Base-by-base conservation (phyloP, 2,329 filamentous ascomycete genomes). In the Nemania sp. region DNA sequence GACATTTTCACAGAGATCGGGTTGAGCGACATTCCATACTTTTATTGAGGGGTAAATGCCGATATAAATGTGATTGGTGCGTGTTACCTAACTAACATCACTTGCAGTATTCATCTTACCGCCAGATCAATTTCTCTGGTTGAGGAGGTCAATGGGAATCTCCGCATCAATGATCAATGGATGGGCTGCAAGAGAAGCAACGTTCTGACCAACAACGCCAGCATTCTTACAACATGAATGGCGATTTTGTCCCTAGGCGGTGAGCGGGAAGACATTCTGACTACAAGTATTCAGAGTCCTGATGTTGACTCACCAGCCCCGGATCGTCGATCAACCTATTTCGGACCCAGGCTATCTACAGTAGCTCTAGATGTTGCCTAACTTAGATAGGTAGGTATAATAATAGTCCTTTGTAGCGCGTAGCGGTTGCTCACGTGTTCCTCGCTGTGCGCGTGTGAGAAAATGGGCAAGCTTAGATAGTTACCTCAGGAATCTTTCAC, bases 81-180 rank as follows among this genome's bases (percentile, higher is more conserved):
- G 54, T 54, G 51, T 64, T 20, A 47, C 57, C 51, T 32, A 32
- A 24, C 51, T 32, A 32, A 24, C 41, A 62, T 67, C 55, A 29
- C 54, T 64, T 64, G 63, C 55, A 66, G 49, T 55, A 69, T 43
- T 13, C 20, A n/a, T 53, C 18, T 27, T 54, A 64, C 64, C 67
- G 35, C 13, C 51, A 67, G 45, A 57, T 35, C 35, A 20, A 57
- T 43, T 24, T 29, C 35, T 61, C 18, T 67, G 67, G 64, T 60
- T 26, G 59, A 41, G 35, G 32, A 49, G 58, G 43, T 57, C 45
- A 35, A 58, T 61, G 66, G 66, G 43, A 68, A 68, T 65, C 65
- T 8, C 66, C 66, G 66, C 62, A 62, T 11, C 2, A n/a, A n/a
- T n/a, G n/a, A n/a, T n/a, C n/a, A n/a, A 32, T 15, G 45, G 35